These are phyloP conservation scores for Colletotrichum ledebouriae DNA, from an alignment of 2,329 filamentous ascomycete genomes.

Conservation along the genomic window DNA sequence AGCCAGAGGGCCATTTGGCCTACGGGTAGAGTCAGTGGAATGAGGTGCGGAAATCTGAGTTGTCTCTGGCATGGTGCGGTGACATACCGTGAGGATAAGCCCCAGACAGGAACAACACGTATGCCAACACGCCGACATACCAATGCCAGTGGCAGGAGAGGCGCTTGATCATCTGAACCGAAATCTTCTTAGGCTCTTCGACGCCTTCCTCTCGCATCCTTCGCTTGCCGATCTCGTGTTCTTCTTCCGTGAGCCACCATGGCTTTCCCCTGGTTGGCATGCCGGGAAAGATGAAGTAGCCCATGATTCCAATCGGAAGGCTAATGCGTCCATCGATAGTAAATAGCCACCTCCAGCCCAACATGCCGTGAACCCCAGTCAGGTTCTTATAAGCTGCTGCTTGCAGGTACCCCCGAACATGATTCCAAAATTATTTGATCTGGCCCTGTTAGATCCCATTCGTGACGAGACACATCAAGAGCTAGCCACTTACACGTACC, in stretches of 20 bases:
- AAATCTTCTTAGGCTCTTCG: slow-evolving; percentile 43
- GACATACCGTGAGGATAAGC: background rate
- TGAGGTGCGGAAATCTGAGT: no score
- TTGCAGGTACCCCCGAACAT: slow-evolving; percentile 51
- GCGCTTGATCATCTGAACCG: slow-evolving; percentile 45
- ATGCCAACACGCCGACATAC: slow-evolving; percentile 45
- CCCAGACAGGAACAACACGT: slow-evolving; percentile 44
- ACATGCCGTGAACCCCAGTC: slow-evolving; percentile 60
- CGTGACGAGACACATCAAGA: background rate
- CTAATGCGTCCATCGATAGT: slow-evolving; percentile 69
- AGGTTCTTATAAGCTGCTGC: slow-evolving; percentile 62
- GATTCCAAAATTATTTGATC: slow-evolving; percentile 46
- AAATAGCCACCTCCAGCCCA: slow-evolving; percentile 66
- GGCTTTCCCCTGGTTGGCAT: slow-evolving; percentile 55
- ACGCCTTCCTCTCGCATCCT: slow-evolving; percentile 46
- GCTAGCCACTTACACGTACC: slow-evolving; percentile 56
- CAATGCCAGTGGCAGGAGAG: slow-evolving; percentile 47
- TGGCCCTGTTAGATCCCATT: background rate
- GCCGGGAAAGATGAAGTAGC: slow-evolving; percentile 60
- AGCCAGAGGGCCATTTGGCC: slow-evolving; percentile 44
- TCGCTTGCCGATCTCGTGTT: slow-evolving; percentile 51
- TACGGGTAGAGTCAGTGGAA: background rate
- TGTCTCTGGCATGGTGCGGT: background rate
- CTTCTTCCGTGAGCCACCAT: slow-evolving; percentile 50
- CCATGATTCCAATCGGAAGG: slow-evolving; percentile 64